Conservation (phyloP, 225 moss, liverwort and hornwort species). For the Rhytidiadelphus loreus region DNA sequence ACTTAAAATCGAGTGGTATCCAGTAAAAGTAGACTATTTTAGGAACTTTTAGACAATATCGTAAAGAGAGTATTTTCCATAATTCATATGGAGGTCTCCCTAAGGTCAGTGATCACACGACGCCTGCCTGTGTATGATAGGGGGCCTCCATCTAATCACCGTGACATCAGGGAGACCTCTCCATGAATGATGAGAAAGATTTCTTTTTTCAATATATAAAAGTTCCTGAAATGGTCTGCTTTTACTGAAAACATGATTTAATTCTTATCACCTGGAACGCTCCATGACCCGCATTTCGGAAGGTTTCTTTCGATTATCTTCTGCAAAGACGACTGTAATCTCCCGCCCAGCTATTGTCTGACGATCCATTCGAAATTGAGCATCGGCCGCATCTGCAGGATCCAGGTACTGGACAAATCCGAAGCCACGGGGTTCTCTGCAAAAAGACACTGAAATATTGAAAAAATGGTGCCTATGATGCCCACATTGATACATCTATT, state of each 20-base stretch:
- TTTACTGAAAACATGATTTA: neutral
- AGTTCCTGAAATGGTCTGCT: neutral
- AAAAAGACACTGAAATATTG: neutral
- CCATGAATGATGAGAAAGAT: neutral
- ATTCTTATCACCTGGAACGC: constrained; percentile 39
- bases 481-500: neutral
- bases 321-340: constrained; percentile 97
- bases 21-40: neutral
- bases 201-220: neutral
- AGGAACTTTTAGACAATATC: neutral
- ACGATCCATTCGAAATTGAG: constrained; percentile 95
- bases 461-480: neutral
- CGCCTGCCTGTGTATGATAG: neutral
- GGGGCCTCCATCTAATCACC: neutral
- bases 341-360: constrained; percentile 82
- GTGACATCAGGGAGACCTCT: neutral
- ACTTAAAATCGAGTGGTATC: neutral
- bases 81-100: neutral
- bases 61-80: neutral
- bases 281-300: constrained; percentile 95
- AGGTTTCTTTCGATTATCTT: constrained; percentile 95
- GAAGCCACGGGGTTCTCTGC: constrained; percentile 90
- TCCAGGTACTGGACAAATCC: constrained; percentile 96
- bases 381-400: constrained; percentile 91
- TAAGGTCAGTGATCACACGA: neutral